phyloP scores from a whole-genome alignment of 179 eudicot species.

The Silene vulgaris region DNA sequence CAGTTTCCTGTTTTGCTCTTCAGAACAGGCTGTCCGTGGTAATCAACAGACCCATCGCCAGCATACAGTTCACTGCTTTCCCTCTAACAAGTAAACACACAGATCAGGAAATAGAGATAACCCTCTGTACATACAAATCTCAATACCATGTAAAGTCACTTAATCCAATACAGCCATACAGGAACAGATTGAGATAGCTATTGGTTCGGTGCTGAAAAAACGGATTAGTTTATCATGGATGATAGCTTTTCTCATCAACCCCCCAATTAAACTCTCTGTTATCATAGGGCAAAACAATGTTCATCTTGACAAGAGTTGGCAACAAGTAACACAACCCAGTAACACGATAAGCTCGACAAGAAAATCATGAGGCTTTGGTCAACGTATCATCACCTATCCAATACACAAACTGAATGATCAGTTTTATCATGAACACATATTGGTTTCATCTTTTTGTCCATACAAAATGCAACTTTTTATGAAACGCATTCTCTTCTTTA shows the following conservation, averaged over 20 bases:
- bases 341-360: too few relatives aligned
- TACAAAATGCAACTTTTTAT: too few relatives aligned
- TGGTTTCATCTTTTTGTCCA: too few relatives aligned
- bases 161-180: background rate
- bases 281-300: too few relatives aligned
- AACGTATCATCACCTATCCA: too few relatives aligned
- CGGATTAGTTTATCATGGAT: background rate
- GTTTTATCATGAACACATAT: too few relatives aligned
- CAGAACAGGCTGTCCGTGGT: slow-evolving; percentile 24
- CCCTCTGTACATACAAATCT: background rate
- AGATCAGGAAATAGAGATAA: background rate
- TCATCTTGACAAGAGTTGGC: too few relatives aligned
- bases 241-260: background rate
- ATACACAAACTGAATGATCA: too few relatives aligned
- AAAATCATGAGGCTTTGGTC: too few relatives aligned
- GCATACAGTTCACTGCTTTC: slow-evolving; percentile 20
- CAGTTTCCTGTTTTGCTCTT: slow-evolving; percentile 36
- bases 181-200: background rate
- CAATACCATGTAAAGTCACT: background rate
- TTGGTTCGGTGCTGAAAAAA: too few relatives aligned
- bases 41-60: slow-evolving; percentile 32
- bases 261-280: background rate
- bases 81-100: background rate
- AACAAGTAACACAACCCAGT: too few relatives aligned
- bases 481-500: too few relatives aligned